Percentiles rank a stretch among this genome's conserved stretches.
Evolutionary conservation across 2,329 filamentous ascomycete genomes (phyloP).

Genomic region (Diaporthe longicolla): DNA sequence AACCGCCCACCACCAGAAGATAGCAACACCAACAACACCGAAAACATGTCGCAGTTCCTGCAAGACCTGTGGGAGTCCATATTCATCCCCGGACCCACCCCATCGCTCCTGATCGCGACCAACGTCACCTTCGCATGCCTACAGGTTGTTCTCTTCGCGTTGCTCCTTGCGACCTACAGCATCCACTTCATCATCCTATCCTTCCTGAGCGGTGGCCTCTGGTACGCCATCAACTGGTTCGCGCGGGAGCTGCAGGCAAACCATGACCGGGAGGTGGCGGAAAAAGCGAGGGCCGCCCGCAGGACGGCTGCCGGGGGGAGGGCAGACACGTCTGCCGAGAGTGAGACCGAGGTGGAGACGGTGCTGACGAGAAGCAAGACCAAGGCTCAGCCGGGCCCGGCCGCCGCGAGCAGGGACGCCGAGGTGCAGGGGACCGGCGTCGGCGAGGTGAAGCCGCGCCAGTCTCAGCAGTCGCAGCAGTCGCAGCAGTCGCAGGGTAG

Average conservation of each 20-base stretch:
- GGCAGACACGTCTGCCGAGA: slow-evolving; percentile 58
- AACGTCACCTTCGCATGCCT: slow-evolving; percentile 91
- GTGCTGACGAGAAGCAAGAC: slow-evolving; percentile 40
- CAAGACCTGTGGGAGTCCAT: slow-evolving; percentile 90
- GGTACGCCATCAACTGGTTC: slow-evolving; percentile 99
- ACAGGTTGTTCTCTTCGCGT: slow-evolving; percentile 80
- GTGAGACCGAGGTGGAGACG: slow-evolving; percentile 67
- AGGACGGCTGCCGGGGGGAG: slow-evolving; percentile 54
- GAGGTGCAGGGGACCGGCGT: slow-evolving; percentile 56
- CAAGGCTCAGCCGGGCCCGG: slow-evolving; percentile 42
- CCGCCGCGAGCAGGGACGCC: slow-evolving; percentile 58
- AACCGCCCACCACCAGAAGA: background rate
- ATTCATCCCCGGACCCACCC: slow-evolving; percentile 93
- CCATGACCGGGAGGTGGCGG: slow-evolving; percentile 60
- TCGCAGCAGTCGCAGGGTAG: slow-evolving; percentile 57
- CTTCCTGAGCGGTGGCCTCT: slow-evolving; percentile 82
- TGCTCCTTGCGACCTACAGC: slow-evolving; percentile 86
- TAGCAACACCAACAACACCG: background rate
- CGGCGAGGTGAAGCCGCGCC: slow-evolving; percentile 64
- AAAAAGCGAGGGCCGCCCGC: slow-evolving; percentile 55
- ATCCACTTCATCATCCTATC: slow-evolving; percentile 91
- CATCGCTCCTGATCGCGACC: slow-evolving; percentile 88
- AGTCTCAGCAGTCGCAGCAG: slow-evolving; percentile 8
- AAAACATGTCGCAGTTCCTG: slow-evolving; percentile 72
- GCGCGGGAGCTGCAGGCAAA: slow-evolving; percentile 73